Conservation (phyloP, 2,329 filamentous ascomycete genomes). For the Aspergillus piperis region DNA sequence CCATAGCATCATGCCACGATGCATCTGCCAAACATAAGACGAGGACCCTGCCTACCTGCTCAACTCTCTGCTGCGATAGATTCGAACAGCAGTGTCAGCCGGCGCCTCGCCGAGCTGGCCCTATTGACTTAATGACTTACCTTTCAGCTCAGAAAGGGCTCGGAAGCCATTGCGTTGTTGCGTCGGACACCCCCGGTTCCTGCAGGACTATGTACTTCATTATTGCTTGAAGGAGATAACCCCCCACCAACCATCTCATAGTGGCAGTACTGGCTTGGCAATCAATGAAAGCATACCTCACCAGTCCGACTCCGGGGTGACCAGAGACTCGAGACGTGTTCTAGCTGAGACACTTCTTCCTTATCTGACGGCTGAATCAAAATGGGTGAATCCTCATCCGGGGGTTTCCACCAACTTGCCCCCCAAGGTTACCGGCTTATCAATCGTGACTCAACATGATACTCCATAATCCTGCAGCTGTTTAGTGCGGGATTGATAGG, state of each 20-base stretch:
- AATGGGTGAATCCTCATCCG: background rate
- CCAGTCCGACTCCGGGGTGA: background rate
- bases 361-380: background rate
- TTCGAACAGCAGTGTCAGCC: background rate
- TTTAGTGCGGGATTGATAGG: background rate
- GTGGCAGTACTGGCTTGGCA: background rate
- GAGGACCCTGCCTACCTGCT: background rate
- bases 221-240: background rate
- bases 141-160: background rate
- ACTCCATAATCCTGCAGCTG: background rate
- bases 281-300: too few species aligned
- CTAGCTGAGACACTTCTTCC: background rate
- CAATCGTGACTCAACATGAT: background rate
- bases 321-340: background rate
- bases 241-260: background rate
- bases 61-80: background rate
- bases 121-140: background rate
- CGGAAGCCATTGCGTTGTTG: background rate
- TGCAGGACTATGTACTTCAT: background rate
- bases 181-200: background rate
- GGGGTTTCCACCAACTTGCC: background rate
- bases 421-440: background rate
- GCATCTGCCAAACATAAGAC: background rate
- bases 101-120: too few species aligned
- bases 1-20: background rate